A percentile compares a stretch with the other conserved stretches of the same genome.
Evolutionary conservation across 2,329 filamentous ascomycete genomes (phyloP).

Genomic region (Saccharata proteae): DNA sequence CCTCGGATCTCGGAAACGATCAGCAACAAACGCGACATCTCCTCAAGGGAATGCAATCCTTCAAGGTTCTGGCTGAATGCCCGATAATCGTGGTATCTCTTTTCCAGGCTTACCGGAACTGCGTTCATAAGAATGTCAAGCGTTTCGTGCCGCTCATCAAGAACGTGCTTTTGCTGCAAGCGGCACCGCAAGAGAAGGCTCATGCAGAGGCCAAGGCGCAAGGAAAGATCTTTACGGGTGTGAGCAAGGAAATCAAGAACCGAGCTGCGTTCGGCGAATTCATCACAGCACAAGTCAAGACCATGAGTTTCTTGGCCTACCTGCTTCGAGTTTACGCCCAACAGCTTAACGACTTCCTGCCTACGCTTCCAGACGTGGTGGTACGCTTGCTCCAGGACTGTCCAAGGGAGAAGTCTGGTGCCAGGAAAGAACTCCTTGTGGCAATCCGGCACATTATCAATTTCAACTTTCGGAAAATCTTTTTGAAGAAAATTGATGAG

Average conservation of each 20-base stretch:
- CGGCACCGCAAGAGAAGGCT: constrained; percentile 83
- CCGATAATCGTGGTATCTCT: constrained; percentile 98
- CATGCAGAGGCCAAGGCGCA: constrained; percentile 72
- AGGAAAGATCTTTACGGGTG: constrained; percentile 77
- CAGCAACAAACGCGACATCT: constrained; percentile 72
- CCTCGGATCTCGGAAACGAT: constrained; percentile 65
- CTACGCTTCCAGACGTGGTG: constrained; percentile 74
- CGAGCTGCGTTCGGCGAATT: constrained; percentile 92
- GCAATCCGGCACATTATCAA: constrained; percentile 98
- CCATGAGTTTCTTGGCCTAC: constrained; percentile 97
- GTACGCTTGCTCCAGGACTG: constrained; percentile 88
- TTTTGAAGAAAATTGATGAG: constrained; percentile 87
- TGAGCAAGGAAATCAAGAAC: constrained; percentile 89
- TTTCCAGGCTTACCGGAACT: constrained; percentile 79
- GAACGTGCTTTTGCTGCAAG: constrained; percentile 74
- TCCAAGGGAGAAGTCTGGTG: constrained; percentile 83
- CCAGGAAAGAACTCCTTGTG: constrained; percentile 87
- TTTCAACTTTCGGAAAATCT: constrained; percentile 95
- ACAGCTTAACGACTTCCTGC: constrained; percentile 78
- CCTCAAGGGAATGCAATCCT: constrained; percentile 92
- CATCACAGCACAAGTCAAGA: constrained; percentile 96
- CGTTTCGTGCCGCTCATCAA: constrained; percentile 91
- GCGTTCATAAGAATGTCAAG: constrained; percentile 75
- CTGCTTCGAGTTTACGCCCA: constrained; percentile 77
- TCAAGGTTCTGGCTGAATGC: constrained; percentile 95